phyloP scores from a whole-genome alignment of 257 asterid genomes.

The Vinca minor region DNA sequence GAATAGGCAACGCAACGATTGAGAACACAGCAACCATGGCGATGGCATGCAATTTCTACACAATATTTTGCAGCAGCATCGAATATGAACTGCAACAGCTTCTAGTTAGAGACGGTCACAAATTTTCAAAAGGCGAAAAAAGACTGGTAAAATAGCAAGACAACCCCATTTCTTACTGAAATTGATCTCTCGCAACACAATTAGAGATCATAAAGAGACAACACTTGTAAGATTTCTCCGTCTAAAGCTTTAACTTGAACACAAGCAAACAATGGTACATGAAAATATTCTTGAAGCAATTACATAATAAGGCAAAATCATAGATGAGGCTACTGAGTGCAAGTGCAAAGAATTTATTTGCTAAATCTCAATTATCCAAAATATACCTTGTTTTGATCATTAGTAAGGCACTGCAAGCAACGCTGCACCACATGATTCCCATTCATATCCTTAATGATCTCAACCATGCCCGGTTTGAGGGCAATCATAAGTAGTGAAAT shows the following conservation, averaged over 20 bases:
- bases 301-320: neutral
- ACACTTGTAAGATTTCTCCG: neutral
- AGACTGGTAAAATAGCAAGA: neutral
- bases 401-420: slow-evolving; percentile 31
- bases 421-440: slow-evolving; percentile 41
- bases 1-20: slow-evolving; percentile 38
- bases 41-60: slow-evolving; percentile 36
- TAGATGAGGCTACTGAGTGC: neutral
- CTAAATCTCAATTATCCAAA: neutral
- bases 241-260: neutral
- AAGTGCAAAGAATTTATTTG: neutral
- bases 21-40: slow-evolving; percentile 41
- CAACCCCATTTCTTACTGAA: neutral
- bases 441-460: slow-evolving; percentile 32
- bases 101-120: neutral
- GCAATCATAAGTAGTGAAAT: slow-evolving; percentile 27
- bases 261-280: neutral
- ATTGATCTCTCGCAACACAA: neutral
- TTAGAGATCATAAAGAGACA: neutral
- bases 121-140: neutral
- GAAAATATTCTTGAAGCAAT: neutral
- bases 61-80: slow-evolving; percentile 32
- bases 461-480: slow-evolving; percentile 33
- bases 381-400: slow-evolving; percentile 34
- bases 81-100: slow-evolving; percentile 28